phyloP scores from a whole-genome alignment of 1,284 basidiomycete species.

The Cryptococcus floricola region DNA sequence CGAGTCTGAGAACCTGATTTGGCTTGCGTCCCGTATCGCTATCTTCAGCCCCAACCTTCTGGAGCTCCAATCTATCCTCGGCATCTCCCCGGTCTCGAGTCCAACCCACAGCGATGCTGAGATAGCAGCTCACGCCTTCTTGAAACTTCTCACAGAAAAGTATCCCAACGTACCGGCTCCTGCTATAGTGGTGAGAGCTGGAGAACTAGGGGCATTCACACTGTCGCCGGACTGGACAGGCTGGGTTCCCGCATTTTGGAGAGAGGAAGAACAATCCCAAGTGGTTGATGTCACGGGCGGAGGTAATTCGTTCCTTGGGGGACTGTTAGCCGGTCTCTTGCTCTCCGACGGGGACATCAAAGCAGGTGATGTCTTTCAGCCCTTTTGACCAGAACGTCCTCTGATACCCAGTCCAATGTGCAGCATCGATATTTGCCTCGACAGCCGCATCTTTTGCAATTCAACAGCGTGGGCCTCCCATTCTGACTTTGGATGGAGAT shows the following conservation, averaged over 20 bases:
- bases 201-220: constrained; percentile 70
- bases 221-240: constrained; percentile 33
- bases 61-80: constrained; percentile 36
- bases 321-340: constrained; percentile 68
- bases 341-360: constrained; percentile 59
- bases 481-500: constrained; percentile 30
- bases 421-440: constrained; percentile 67
- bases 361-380: constrained; percentile 55
- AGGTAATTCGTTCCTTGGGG: constrained; percentile 82
- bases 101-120: constrained; percentile 54
- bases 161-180: constrained; percentile 52
- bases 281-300: constrained; percentile 84
- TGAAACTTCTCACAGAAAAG: constrained; percentile 58
- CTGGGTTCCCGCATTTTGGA: constrained; percentile 80
- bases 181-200: constrained; percentile 67
- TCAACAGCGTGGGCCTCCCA: constrained; percentile 73
- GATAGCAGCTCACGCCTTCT: constrained; percentile 59
- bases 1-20: constrained; percentile 53
- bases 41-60: constrained; percentile 52
- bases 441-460: constrained; percentile 78
- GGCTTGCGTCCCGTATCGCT: constrained; percentile 23
- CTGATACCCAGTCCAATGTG: constrained; percentile 9
- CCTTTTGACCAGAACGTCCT: not conserved
- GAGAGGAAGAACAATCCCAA: constrained; percentile 51
- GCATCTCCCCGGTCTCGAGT: constrained; percentile 1